A percentile compares a stretch with the other conserved stretches of the same genome.
These are phyloP conservation scores for Magnolia changhungtana DNA, from an alignment of 164 flowering plant genomes.

Conservation along the genomic window DNA sequence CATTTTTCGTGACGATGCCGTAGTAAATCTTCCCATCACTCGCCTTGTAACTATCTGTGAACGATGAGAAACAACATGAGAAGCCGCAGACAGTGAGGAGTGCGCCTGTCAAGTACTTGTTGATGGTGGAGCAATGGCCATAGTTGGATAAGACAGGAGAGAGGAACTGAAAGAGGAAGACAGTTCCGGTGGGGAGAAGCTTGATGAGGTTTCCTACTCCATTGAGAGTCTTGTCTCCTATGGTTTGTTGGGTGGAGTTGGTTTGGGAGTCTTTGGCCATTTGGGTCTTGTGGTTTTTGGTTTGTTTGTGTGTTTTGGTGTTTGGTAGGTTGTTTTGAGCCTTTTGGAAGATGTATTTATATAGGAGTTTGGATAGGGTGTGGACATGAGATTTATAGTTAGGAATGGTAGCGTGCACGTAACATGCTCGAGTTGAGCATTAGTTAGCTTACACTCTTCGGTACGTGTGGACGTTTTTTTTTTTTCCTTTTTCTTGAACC, in stretches of 20 bases:
- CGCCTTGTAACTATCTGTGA: slow-evolving; percentile 74
- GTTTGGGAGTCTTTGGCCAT: slow-evolving; percentile 1
- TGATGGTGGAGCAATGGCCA: slow-evolving; percentile 54
- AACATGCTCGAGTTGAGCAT: background rate
- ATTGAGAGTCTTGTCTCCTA: slow-evolving; percentile 31
- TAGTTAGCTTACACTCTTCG: slow-evolving; percentile 10
- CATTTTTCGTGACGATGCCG: slow-evolving; percentile 58
- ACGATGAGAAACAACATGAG: slow-evolving; percentile 58
- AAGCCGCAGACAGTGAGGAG: slow-evolving; percentile 57
- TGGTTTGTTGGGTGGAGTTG: slow-evolving; percentile 1
- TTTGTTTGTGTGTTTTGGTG: background rate
- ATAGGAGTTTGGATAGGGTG: background rate
- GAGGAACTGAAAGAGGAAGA: slow-evolving; percentile 75
- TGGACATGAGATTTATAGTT: background rate
- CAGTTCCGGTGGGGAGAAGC: slow-evolving; percentile 90
- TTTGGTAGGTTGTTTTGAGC: background rate
- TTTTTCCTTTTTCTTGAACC: background rate
- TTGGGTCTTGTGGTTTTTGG: background rate
- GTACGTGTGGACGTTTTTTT: background rate
- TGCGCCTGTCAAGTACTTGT: slow-evolving; percentile 54
- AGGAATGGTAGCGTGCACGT: slow-evolving; percentile 5
- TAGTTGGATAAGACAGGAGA: slow-evolving; percentile 73
- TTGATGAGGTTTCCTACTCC: slow-evolving; percentile 64
- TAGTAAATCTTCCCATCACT: slow-evolving; percentile 48
- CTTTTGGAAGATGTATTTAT: background rate